Percentiles rank a stretch among this genome's conserved stretches.
Conservation (phyloP, 176 grass and related monocot species). For the Carex cristatella region DNA sequence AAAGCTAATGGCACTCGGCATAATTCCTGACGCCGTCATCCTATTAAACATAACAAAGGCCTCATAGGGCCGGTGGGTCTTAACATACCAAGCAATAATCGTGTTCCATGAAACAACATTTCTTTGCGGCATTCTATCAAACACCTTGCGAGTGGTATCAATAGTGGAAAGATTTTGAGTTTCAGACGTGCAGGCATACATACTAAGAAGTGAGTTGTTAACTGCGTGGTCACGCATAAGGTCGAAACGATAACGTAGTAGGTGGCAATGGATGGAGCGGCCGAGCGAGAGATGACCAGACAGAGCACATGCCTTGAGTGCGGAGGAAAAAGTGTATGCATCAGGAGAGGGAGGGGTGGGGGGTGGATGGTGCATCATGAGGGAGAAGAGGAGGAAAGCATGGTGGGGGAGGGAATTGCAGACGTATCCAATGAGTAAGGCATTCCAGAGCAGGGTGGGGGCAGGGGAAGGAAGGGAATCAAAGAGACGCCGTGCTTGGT, state of each 20-base stretch:
- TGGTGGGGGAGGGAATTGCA: conserved; percentile 55
- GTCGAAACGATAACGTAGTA: conserved; percentile 34
- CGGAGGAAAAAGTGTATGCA: conserved; percentile 89
- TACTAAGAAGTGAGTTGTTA: conserved; percentile 88
- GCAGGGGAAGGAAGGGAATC: conserved; percentile 47
- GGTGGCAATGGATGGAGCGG: conserved; percentile 62
- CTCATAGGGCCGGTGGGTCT: conserved; percentile 31
- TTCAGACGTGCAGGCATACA: conserved; percentile 46
- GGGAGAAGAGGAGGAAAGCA: conserved; percentile 71
- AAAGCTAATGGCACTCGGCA: conserved; percentile 62
- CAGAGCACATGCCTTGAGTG: conserved; percentile 74
- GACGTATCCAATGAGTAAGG: conserved; percentile 76
- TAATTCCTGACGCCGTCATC: conserved; percentile 51
- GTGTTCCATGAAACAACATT: conserved; percentile 90
- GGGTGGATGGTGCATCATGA: conserved; percentile 39
- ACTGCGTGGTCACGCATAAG: conserved; percentile 50
- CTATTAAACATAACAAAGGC: conserved; percentile 44
- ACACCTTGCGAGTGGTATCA: conserved; percentile 48
- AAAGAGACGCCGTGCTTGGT: conserved; percentile 56
- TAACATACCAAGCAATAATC: conserved; percentile 67
- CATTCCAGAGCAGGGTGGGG: conserved; percentile 65
- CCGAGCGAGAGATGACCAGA: conserved; percentile 52
- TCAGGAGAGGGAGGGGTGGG: conserved; percentile 37
- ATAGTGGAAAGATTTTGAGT: neutral
- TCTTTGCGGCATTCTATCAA: conserved; percentile 63